phyloP scores from a whole-genome alignment of 164 flowering plant genomes.

The Stephania yunnanensis region DNA sequence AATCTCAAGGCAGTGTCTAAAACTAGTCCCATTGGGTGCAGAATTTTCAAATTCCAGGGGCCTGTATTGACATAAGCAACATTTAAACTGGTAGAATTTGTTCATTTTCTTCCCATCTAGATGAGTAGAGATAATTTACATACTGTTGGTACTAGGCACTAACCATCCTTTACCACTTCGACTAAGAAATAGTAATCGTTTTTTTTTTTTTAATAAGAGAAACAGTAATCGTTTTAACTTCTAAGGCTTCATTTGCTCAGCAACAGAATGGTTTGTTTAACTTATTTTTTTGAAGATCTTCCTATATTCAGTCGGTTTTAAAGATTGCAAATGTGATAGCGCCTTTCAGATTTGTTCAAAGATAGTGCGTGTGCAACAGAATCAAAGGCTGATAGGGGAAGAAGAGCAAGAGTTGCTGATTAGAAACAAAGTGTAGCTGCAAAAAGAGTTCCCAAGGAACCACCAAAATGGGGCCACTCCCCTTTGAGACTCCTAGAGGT shows the following conservation, averaged over 20 bases:
- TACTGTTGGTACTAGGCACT: too few species aligned
- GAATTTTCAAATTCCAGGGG: too few species aligned
- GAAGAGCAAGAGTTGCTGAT: not conserved
- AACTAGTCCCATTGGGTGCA: not conserved
- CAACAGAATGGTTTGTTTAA: not conserved
- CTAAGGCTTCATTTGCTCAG: not conserved
- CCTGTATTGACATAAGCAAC: too few species aligned
- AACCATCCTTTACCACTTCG: not conserved
- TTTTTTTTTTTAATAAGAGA: too few species aligned
- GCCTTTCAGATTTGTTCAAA: not conserved
- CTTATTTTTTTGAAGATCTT: not conserved
- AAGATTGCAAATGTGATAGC: not conserved
- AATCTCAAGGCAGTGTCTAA: not conserved
- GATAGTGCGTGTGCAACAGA: not conserved
- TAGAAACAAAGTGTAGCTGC: not conserved
- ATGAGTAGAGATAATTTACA: too few species aligned
- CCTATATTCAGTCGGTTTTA: not conserved
- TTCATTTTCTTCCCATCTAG: too few species aligned
- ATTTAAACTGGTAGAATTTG: too few species aligned
- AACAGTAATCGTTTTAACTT: not conserved
- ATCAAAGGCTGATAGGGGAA: not conserved
- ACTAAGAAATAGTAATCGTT: not conserved
- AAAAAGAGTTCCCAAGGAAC: not conserved
- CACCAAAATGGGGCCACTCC: too few species aligned
- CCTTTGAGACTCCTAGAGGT: too few species aligned